Base-by-base conservation (phyloP, 139 green algal genomes). In the Volvox africanus region DNA sequence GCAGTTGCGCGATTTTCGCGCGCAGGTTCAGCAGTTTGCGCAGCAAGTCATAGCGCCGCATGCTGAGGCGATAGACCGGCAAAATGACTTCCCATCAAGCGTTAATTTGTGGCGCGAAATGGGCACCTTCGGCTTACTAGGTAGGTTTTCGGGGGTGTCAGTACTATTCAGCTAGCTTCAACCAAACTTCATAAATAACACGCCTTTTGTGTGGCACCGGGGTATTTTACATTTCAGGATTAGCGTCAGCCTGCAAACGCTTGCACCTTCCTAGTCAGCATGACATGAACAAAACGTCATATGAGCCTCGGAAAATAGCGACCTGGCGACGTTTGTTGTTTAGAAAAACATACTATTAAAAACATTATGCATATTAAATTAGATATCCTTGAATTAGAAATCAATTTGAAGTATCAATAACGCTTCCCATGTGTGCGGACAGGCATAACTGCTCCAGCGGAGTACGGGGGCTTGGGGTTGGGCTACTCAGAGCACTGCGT, bases 401-500 rank as follows among this genome's bases (percentile, higher is more conserved):
- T 65, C 1, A 44, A 33, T 81, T 75, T n/a, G 69, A 77, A 33
- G 5, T 32, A 82, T 30, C 77, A 88, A 32, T 61, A 88, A 17
- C 67, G 67, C 67, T 75, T 28, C 6, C 14, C 11, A 75, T 75
- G 22, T 26, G 5, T 75, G 22, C 67, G 67, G 67, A 6, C 85
- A 90, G 86, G 86, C 50, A 55, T 98, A 21, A 98, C 97, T 2
- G 96, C 96, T 6, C 96, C 97, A 11, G 90, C 92, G 18, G 96
- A 98, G 81, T 96, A 97, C 92, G 97, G 98, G 14, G 97, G 97
- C 24, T 90, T 99, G 62, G 96, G 95, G 0, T 82, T 99, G 88
- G 97, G 97, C 75, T 99, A 99, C 91, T 87, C 91, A 35, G 90
- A 96, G 11, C 97, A 99, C 93, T 98, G 95, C 80, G 94, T 99